Conservation (phyloP, 2,329 filamentous ascomycete genomes). For the Trichoderma arundinaceum region DNA sequence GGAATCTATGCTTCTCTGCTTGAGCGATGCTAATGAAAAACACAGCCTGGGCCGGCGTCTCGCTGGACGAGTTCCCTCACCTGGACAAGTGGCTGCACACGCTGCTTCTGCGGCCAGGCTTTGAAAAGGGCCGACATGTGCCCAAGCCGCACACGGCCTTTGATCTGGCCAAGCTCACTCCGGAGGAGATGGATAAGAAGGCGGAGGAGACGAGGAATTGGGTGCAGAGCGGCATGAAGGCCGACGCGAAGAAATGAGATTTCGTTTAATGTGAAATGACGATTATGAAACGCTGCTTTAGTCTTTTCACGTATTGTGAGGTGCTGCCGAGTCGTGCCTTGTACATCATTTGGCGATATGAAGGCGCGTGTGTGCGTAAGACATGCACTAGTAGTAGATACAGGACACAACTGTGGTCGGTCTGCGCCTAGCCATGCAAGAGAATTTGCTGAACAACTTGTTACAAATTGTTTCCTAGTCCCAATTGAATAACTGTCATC, state of each 20-base stretch:
- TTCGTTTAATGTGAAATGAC: too few relatives aligned
- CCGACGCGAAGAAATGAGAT: slow-evolving; percentile 60
- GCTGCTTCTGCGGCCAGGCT: slow-evolving; percentile 70
- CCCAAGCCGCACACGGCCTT: slow-evolving; percentile 69
- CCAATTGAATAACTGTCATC: too few relatives aligned
- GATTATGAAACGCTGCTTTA: too few relatives aligned
- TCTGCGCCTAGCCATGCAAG: too few relatives aligned
- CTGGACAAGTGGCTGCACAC: slow-evolving; percentile 78
- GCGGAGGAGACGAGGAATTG: slow-evolving; percentile 62
- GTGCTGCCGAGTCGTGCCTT: too few relatives aligned
- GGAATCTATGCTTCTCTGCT: background rate
- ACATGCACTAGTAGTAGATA: too few relatives aligned
- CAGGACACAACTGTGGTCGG: too few relatives aligned
- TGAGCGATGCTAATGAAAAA: background rate
- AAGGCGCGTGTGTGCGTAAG: too few relatives aligned
- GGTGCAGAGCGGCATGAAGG: slow-evolving; percentile 73
- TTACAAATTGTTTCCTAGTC: too few relatives aligned
- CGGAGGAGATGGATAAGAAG: slow-evolving; percentile 62
- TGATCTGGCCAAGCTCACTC: slow-evolving; percentile 49
- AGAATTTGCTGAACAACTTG: too few relatives aligned
- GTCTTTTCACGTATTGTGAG: too few relatives aligned
- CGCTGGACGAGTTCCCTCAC: slow-evolving; percentile 76
- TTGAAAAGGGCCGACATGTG: slow-evolving; percentile 78
- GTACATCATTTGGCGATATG: too few relatives aligned
- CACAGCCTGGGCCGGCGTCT: slow-evolving; percentile 48